Evolutionary conservation across 495 filamentous ascomycete species (phyloP), one percentile per base, ranked within the genome.

Genomic region (Ramalina intermedia): DNA sequence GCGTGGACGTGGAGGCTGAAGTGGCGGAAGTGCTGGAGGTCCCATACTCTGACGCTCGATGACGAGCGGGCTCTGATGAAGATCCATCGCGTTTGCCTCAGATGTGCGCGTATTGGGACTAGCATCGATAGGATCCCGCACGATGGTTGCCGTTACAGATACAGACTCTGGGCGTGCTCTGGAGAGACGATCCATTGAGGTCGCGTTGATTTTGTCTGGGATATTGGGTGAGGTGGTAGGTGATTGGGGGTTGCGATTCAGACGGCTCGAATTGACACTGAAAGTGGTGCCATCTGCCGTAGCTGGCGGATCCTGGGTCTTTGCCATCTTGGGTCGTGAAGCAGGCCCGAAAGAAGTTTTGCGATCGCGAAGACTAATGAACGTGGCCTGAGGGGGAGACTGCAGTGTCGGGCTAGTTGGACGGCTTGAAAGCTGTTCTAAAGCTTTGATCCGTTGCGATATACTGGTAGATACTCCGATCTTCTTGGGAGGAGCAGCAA

Each of bases 401-500:
- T 53, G 58, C 27, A 41, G 56, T 24, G 51, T 33, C 13, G 66
- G 61, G 40, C 63, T 58, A 17, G 56, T 66, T 27, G 75, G 70
- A 14, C 70, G 72, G 43, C 20, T 66, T 1, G 80, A 81, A n/a
- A 87, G 68, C 52, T 81, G 81, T 58, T 89, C 83, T 40, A 95
- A 69, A 13, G 87, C 85, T 58, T 91, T 86, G 58, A 95, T 94
- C 46, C 88, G 80, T 61, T 85, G 83, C 7, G 86, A 89, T 56
- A 95, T 94, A 37, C 85, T 86, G 23, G 82, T 84, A 2, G 87
- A 89, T 17, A 94, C 74, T 58, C 87, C 90, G 62, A 78, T 72
- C 61, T 82, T 87, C 67, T 84, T 88, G 1, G 80, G 75, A 46
- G 78, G 59, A 16, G 71, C 55, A 33, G 71, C 42, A 2, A 56